Conservation (phyloP, 2,329 filamentous ascomycete genomes). For the Cercospora sp. region DNA sequence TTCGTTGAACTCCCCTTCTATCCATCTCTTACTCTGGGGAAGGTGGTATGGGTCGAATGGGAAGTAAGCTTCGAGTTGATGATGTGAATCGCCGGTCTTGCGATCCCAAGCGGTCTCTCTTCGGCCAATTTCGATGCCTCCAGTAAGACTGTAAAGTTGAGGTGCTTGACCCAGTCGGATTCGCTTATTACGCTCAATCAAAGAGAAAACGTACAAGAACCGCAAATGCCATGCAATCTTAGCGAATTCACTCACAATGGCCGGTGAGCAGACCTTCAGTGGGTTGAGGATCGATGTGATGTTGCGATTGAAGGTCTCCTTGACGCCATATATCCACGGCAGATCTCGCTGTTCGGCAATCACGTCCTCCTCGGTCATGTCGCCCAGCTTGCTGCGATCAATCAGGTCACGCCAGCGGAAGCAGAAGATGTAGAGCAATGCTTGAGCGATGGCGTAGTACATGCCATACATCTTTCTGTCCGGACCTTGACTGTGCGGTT, state of each 20-base stretch:
- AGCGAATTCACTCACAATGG: slow-evolving; percentile 89
- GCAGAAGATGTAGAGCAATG: slow-evolving; percentile 91
- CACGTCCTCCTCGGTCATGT: slow-evolving; percentile 54
- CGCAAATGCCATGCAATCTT: slow-evolving; percentile 80
- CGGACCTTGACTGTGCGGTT: slow-evolving; percentile 74
- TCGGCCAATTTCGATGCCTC: slow-evolving; percentile 53
- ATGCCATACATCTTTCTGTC: slow-evolving; percentile 80
- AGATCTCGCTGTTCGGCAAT: slow-evolving; percentile 71
- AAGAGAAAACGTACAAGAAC: slow-evolving; percentile 84
- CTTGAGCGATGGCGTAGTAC: slow-evolving; percentile 87
- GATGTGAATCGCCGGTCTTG: slow-evolving; percentile 70
- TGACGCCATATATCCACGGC: slow-evolving; percentile 72
- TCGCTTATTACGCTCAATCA: slow-evolving; percentile 90
- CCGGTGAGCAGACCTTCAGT: slow-evolving; percentile 87
- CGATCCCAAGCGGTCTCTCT: slow-evolving; percentile 55
- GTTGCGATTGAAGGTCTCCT: slow-evolving; percentile 71
- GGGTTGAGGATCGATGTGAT: slow-evolving; percentile 91
- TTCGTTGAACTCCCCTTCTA: slow-evolving; percentile 78
- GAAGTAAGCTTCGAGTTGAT: slow-evolving; percentile 91
- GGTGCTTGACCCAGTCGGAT: slow-evolving; percentile 74
- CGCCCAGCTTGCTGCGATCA: slow-evolving; percentile 45
- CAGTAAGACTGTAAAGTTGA: slow-evolving; percentile 46
- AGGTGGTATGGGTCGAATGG: slow-evolving; percentile 96
- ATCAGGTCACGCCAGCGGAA: slow-evolving; percentile 95
- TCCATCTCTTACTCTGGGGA: slow-evolving; percentile 81